These are phyloP conservation scores for Suhomyces taliae DNA, from an alignment of 1,139 yeast species.

Conservation along the genomic window DNA sequence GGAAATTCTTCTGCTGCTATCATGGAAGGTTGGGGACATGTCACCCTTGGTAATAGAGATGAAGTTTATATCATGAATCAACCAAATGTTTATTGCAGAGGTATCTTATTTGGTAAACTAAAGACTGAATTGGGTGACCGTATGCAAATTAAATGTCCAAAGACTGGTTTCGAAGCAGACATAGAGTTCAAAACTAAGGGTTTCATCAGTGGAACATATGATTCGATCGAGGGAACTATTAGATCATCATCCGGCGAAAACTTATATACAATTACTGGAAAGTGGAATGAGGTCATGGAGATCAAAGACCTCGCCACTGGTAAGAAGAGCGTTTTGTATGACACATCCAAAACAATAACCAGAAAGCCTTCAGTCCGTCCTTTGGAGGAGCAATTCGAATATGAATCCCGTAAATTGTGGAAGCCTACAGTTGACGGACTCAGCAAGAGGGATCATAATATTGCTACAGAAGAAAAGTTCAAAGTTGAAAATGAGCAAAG, in stretches of 20 bases:
- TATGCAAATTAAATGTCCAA: slow-evolving; percentile 67
- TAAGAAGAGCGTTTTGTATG: slow-evolving; percentile 56
- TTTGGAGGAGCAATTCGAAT: slow-evolving; percentile 70
- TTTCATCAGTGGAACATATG: slow-evolving; percentile 87
- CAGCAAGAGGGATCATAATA: slow-evolving; percentile 68
- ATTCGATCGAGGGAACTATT: slow-evolving; percentile 78
- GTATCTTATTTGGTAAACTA: slow-evolving; percentile 85
- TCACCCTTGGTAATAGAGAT: slow-evolving; percentile 68
- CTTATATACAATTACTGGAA: slow-evolving; percentile 72
- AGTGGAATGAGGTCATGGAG: slow-evolving; percentile 89
- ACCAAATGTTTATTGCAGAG: slow-evolving; percentile 96
- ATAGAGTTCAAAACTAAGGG: slow-evolving; percentile 96
- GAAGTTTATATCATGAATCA: slow-evolving; percentile 73
- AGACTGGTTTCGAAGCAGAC: slow-evolving; percentile 64
- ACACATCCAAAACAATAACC: slow-evolving; percentile 55
- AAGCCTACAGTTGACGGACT: slow-evolving; percentile 75
- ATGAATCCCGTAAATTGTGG: slow-evolving; percentile 87
- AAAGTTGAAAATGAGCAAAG: slow-evolving; percentile 86
- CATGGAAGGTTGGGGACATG: slow-evolving; percentile 86
- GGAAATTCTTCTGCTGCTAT: slow-evolving; percentile 97
- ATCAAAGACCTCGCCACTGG: slow-evolving; percentile 57
- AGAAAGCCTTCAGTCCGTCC: slow-evolving; percentile 73
- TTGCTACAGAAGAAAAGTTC: slow-evolving; percentile 86
- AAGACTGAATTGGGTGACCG: slow-evolving; percentile 92
- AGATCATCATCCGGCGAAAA: slow-evolving; percentile 55